Base-by-base conservation (phyloP, 306 rosid genomes). In the Begonia fuchsioides region DNA sequence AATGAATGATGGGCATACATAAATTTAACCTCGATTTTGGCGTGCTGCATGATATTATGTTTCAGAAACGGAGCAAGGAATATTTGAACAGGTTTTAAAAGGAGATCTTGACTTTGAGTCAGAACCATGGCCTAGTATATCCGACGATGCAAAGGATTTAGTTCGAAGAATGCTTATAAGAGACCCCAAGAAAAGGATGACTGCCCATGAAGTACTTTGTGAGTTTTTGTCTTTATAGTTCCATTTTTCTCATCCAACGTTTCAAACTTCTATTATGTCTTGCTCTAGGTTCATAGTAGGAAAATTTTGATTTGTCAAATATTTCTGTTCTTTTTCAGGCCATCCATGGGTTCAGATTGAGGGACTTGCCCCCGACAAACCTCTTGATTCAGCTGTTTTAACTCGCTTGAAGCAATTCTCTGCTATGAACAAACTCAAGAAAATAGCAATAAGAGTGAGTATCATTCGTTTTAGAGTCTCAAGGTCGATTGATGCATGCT, bases 71-170 rank as follows among this genome's bases (percentile, higher is more conserved):
- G 95, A 90, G 70, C 84, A 79, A 67, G 95, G 94, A 66, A 90
- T 90, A 68, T 85, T 90, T 82, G 90, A 85, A 76, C 93, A 85
- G 74, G 98, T 90, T 72, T 76, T 90, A 57, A 82, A 71, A 73
- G 95, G 95, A 0, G 87, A 90, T 4, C 98, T 81, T 49, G 95
- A 90, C 72, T 85, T 85, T 61, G 39, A 65, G 26, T 85, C 98
- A 64, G 98, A 90, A 59, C 98, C 98, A 13, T 90, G 98, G 95
- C 98, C 98, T 11, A 76, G 59, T 54, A 82, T 90, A 75, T 85
- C 98, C 9, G 85, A 69, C 18, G 62, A 86, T 45, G 98, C 94
- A 46, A 85, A 90, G 72, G 98, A 85, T 66, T 78, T 90, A 68
- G 87, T 90, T 64, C 77, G 75, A 51, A 78, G 64, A 72, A 85